phyloP scores from a whole-genome alignment of 805 yeast species.

The Metschnikowia colocasiae region DNA sequence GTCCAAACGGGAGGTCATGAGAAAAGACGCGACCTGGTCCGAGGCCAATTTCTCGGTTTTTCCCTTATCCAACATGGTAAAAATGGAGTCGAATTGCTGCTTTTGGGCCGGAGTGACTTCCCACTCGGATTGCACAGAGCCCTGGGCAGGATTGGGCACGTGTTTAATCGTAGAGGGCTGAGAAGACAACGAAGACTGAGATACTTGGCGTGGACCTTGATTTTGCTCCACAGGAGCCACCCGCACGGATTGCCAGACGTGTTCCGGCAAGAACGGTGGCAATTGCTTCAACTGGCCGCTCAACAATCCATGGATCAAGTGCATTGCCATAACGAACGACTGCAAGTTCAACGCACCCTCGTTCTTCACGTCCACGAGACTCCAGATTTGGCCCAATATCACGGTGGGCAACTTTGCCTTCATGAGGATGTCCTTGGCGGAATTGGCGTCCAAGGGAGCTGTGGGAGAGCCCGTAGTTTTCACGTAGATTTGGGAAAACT shows the following conservation, averaged over 20 bases:
- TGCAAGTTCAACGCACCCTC: constrained; percentile 68
- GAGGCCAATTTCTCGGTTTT: constrained; percentile 65
- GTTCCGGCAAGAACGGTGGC: constrained; percentile 41
- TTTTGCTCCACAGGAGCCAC: constrained; percentile 29
- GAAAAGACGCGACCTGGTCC: constrained; percentile 79
- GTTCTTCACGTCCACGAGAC: constrained; percentile 71
- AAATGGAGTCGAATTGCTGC: constrained; percentile 74
- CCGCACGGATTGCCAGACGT: constrained; percentile 36
- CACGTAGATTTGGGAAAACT: constrained; percentile 69
- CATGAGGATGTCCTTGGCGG: constrained; percentile 79
- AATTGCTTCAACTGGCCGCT: constrained; percentile 61
- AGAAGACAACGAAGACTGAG: constrained; percentile 30
- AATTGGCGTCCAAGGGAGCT: constrained; percentile 65
- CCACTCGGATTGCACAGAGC: constrained; percentile 52
- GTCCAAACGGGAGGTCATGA: constrained; percentile 80
- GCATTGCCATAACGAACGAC: constrained; percentile 92
- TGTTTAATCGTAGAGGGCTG: constrained; percentile 36
- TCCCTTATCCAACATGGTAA: constrained; percentile 69
- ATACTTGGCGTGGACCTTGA: constrained; percentile 29
- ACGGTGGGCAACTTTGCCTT: constrained; percentile 83
- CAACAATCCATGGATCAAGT: constrained; percentile 78
- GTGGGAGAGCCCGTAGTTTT: constrained; percentile 54
- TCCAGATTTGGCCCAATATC: constrained; percentile 84
- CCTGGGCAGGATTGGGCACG: constrained; percentile 14
- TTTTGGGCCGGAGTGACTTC: constrained; percentile 61